Evolutionary conservation across 257 asterid species (phyloP).

Genomic region (Gentiana dahurica): DNA sequence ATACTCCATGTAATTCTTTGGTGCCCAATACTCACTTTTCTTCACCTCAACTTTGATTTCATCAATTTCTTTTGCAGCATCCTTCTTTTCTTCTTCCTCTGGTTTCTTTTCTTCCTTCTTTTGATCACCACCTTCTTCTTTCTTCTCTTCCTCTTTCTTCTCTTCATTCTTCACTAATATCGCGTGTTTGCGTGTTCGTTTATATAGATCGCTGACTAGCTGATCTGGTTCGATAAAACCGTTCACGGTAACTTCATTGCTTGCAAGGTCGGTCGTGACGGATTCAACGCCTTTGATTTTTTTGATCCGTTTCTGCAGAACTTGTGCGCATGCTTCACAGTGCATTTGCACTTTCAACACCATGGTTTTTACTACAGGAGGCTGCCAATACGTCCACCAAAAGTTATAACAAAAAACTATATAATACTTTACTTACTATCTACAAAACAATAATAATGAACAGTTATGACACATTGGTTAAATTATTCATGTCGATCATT

Average conservation of each 20-base stretch:
- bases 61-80: constrained; percentile 22
- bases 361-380: constrained; percentile 54
- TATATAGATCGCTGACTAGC: constrained; percentile 63
- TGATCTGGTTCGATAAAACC: constrained; percentile 71
- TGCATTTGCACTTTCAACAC: constrained; percentile 72
- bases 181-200: constrained; percentile 69
- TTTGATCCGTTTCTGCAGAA: constrained; percentile 48
- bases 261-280: constrained; percentile 52
- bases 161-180: constrained; percentile 50
- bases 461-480: no score
- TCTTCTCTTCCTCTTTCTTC: constrained; percentile 39
- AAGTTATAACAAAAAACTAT: not conserved
- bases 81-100: constrained; percentile 18
- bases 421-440: no score
- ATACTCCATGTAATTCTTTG: constrained; percentile 47
- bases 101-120: constrained; percentile 15
- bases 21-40: constrained; percentile 55
- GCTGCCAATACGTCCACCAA: constrained; percentile 23
- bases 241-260: constrained; percentile 48
- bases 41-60: constrained; percentile 36
- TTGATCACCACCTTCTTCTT: constrained; percentile 23
- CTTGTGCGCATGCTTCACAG: constrained; percentile 91
- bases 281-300: constrained; percentile 76
- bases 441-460: no score
- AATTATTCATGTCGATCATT: no score